Base-by-base conservation (phyloP, 257 asterid genomes). In the Pogostemon cablin region DNA sequence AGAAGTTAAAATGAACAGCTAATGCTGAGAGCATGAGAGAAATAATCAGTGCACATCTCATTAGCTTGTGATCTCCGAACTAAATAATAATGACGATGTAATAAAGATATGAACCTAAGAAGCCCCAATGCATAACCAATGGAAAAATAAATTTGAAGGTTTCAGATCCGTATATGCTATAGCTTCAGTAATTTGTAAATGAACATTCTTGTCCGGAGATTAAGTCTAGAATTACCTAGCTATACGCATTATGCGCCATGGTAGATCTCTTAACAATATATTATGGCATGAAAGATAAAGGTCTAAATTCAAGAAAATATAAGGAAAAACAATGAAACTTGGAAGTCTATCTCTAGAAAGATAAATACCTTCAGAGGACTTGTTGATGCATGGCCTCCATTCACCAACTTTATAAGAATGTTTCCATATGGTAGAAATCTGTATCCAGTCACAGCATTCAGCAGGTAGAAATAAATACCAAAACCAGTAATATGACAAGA, bases 401-500 rank as follows among this genome's bases (percentile, higher is more conserved):
- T 87, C 95, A 60, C 96, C 95, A 72, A 87, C 83, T 84, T 81
- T 88, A 67, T 91, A 88, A 67, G 99, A 95, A 70, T 88, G 84
- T 62, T 89, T 89, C 98, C 99, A 95, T 80, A 91, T 84, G 34
- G 98, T 89, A 37, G 92, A 85, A 77, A 95, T 91, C 99, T 95
- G 84, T 72, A 73, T 65, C 58, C 25, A 65, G 79, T 57, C 68
- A 64, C 71, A 63, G 42, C 40, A 76, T 66, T 76, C 65, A 72
- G 72, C 72, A 77, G 44, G 69, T 61, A 56, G 67, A 62, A 57
- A 49, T 47, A 9, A 75, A 3, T 25, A 72, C 6, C 9, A 57
- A 74, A 60, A 44, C 55, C 69, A 20, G 67, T 20, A 38, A 71
- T 3, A 9, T 32, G n/a, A 40, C 42, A 40, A 38, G 60, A 71